Percentiles rank a stretch among this genome's conserved stretches.
Evolutionary conservation across 768 basidiomycete genomes (phyloP).

Genomic region (Erythrobasidium yunnanense): DNA sequence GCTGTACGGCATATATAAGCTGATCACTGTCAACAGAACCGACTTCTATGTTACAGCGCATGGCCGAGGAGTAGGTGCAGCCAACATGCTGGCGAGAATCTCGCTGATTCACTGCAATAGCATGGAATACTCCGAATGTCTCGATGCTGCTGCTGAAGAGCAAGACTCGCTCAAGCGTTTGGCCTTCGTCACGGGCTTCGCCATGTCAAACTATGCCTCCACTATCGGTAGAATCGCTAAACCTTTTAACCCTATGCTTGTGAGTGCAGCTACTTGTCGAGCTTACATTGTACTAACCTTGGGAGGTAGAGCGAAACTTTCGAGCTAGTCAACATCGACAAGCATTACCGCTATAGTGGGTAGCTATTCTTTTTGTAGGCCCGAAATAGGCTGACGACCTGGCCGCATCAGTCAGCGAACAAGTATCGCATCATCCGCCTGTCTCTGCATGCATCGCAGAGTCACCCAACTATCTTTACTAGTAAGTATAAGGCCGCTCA

Average conservation of each 20-base stretch:
- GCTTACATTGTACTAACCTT: background rate
- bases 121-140: conserved; percentile 7
- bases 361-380: conserved; percentile 42
- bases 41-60: conserved; percentile 91
- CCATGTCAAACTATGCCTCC: conserved; percentile 94
- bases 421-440: conserved; percentile 95
- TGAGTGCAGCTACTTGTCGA: conserved; percentile 47
- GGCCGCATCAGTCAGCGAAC: conserved; percentile 47
- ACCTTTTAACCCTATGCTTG: conserved; percentile 92
- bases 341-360: conserved; percentile 70
- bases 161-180: conserved; percentile 66
- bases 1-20: background rate
- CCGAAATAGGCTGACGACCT: background rate
- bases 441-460: conserved; percentile 94
- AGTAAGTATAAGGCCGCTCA: conserved; percentile 45
- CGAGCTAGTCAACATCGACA: conserved; percentile 78
- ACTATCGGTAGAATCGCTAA: conserved; percentile 94
- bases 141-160: conserved; percentile 73
- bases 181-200: conserved; percentile 89
- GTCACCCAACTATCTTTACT: conserved; percentile 78
- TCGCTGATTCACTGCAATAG: conserved; percentile 47
- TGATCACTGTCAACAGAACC: conserved; percentile 43
- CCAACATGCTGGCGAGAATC: conserved; percentile 53
- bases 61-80: conserved; percentile 98
- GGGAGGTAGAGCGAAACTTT: conserved; percentile 74